Conservation (phyloP, 2,329 filamentous ascomycete genomes). For the Fusarium proliferatum region DNA sequence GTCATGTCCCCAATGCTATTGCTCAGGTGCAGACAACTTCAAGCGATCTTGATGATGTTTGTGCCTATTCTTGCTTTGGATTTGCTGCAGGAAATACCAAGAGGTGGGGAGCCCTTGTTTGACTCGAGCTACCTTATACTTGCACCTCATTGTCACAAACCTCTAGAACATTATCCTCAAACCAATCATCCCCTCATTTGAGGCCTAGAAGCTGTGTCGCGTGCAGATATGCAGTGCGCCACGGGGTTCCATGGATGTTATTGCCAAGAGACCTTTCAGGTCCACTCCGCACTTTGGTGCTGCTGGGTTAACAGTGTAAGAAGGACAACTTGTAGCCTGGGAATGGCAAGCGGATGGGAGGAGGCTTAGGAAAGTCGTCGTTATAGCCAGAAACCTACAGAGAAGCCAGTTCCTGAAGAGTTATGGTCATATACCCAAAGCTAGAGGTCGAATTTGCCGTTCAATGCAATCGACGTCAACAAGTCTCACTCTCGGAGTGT, state of each 20-base stretch:
- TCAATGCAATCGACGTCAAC: background rate
- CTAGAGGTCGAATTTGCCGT: background rate
- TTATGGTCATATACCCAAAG: background rate
- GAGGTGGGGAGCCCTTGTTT: background rate
- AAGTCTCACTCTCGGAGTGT: constrained; percentile 19
- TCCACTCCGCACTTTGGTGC: constrained; percentile 29
- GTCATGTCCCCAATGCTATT: background rate
- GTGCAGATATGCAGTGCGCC: constrained; percentile 33
- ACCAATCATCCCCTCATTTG: constrained; percentile 21
- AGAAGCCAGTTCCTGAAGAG: background rate
- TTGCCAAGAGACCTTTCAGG: constrained; percentile 16
- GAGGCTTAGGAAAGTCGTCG: background rate
- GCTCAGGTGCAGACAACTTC: background rate
- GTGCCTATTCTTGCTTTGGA: background rate
- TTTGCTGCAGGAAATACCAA: background rate
- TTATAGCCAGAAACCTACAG: background rate
- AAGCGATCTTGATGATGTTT: background rate
- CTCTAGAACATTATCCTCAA: background rate
- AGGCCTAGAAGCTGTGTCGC: constrained; percentile 27
- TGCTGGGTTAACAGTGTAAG: constrained; percentile 15
- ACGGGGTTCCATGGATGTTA: constrained; percentile 20
- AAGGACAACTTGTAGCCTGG: background rate
- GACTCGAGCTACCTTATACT: background rate
- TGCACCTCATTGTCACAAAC: constrained; percentile 14
- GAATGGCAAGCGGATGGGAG: background rate